Evolutionary conservation across 306 rosid species (phyloP).

Genomic region (Acmispon strigosus): DNA sequence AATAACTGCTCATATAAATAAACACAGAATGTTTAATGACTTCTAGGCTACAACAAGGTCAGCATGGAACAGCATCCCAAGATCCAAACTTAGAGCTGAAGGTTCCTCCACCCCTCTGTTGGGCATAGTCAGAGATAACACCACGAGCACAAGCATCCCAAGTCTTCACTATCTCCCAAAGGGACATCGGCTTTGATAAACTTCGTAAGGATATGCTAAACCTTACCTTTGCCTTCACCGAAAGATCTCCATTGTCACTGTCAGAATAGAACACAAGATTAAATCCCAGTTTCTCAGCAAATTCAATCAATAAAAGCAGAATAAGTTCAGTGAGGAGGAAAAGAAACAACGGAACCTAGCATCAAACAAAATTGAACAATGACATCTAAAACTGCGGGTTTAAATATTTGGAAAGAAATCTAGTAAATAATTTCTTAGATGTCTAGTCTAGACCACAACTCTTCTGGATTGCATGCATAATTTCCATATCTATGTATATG

Average conservation of each 20-base stretch:
- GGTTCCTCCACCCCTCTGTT: slow-evolving; percentile 85
- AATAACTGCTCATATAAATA: neutral
- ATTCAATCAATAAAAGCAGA: neutral
- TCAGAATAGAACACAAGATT: slow-evolving; percentile 11
- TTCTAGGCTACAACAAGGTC: neutral
- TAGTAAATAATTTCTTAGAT: neutral
- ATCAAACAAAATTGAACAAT: neutral
- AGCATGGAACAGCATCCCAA: slow-evolving; percentile 43
- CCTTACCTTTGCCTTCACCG: slow-evolving; percentile 66
- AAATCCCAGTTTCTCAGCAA: neutral
- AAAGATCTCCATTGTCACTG: slow-evolving; percentile 78
- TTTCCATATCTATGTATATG: neutral
- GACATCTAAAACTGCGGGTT: neutral
- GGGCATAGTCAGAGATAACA: slow-evolving; percentile 71
- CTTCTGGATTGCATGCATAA: neutral
- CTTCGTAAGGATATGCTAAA: slow-evolving; percentile 70
- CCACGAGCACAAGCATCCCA: slow-evolving; percentile 86
- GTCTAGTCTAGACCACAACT: neutral
- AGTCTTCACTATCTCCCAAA: slow-evolving; percentile 64
- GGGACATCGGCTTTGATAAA: slow-evolving; percentile 81
- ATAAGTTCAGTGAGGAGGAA: neutral
- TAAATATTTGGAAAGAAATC: neutral
- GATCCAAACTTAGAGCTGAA: slow-evolving; percentile 85
- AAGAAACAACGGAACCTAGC: neutral
- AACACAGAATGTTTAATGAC: neutral